Evolutionary conservation across 192 early-diverging fungal genomes (phyloP).

Genomic region (Entomortierella lignicola): DNA sequence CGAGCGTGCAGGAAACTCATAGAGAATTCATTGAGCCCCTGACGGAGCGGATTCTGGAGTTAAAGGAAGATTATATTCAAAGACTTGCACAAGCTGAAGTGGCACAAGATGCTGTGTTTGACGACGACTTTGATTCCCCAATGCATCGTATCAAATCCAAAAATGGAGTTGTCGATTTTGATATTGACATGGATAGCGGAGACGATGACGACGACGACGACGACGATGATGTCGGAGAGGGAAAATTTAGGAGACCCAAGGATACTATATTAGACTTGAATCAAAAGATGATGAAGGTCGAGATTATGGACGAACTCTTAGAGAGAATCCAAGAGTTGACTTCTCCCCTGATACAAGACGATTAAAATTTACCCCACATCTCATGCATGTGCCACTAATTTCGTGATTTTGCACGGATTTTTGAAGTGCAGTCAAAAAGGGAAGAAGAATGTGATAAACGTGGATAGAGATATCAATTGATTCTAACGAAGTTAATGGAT

Average conservation of each 20-base stretch:
- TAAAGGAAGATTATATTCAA: slow-evolving; percentile 44
- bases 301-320: slow-evolving; percentile 41
- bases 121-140: background rate
- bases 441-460: too few relatives aligned
- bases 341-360: background rate
- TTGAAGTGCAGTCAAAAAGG: too few relatives aligned
- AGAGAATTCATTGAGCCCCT: slow-evolving; percentile 50
- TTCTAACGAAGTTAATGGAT: too few relatives aligned
- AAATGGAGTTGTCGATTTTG: slow-evolving; percentile 51
- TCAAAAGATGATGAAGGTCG: slow-evolving; percentile 37
- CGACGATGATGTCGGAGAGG: background rate
- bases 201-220: slow-evolving; percentile 16
- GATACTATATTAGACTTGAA: slow-evolving; percentile 29
- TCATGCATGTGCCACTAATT: too few relatives aligned
- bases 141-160: slow-evolving; percentile 20
- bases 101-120: slow-evolving; percentile 7
- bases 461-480: too few relatives aligned
- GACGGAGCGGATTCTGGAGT: slow-evolving; percentile 16
- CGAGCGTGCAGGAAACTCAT: slow-evolving; percentile 26
- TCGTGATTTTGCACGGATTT: too few relatives aligned
- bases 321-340: slow-evolving; percentile 37
- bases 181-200: slow-evolving; percentile 39
- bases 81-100: slow-evolving; percentile 23
- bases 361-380: background rate
- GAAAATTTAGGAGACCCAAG: background rate